These are phyloP conservation scores for Kitagawia praeruptora DNA, from an alignment of 129 eudicot genomes.

Conservation along the genomic window DNA sequence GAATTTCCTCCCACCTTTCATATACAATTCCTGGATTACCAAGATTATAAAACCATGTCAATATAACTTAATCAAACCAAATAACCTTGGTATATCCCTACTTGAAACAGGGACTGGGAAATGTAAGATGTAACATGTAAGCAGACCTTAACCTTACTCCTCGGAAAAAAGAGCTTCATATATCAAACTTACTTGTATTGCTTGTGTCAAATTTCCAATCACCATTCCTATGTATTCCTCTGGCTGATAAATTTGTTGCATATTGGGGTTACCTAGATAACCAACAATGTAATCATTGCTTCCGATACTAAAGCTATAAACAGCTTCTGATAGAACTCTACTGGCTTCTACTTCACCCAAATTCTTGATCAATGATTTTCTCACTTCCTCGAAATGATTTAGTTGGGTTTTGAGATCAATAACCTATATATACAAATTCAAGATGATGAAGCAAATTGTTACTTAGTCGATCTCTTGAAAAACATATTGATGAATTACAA, in stretches of 20 bases:
- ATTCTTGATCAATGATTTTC: conserved; percentile 13
- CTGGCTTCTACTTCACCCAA: conserved; percentile 21
- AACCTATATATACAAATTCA: conserved; percentile 8
- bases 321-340: conserved; percentile 25
- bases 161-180: background rate
- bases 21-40: conserved; percentile 24
- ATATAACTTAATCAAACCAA: background rate
- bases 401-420: conserved; percentile 34
- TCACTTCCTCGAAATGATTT: conserved; percentile 27
- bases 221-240: conserved; percentile 28
- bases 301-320: conserved; percentile 32
- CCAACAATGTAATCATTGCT: conserved; percentile 37
- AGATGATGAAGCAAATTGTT: background rate
- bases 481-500: background rate
- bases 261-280: conserved; percentile 20
- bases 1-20: conserved; percentile 36
- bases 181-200: conserved; percentile 20
- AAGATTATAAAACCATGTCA: background rate
- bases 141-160: too few species aligned
- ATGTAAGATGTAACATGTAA: too few species aligned
- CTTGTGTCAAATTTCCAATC: conserved; percentile 27
- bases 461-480: background rate
- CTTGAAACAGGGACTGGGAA: too few species aligned
- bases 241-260: conserved; percentile 25
- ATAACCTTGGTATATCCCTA: too few species aligned